phyloP scores from a whole-genome alignment of 805 yeast genomes.

The Pichia ethanolica region DNA sequence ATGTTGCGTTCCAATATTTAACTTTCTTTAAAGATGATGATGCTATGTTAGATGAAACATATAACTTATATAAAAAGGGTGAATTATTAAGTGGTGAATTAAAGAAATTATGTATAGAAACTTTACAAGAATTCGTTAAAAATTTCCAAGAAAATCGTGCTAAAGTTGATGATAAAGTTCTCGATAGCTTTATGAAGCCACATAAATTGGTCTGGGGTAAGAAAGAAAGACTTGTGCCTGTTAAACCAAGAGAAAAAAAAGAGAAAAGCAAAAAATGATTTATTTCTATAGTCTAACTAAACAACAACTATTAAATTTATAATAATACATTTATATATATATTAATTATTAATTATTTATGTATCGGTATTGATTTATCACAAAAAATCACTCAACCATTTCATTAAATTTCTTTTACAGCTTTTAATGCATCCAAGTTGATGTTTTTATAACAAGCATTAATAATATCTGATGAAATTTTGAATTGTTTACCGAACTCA shows the following conservation, averaged over 20 bases:
- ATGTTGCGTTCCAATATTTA: conserved; percentile 89
- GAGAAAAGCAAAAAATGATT: conserved; percentile 16
- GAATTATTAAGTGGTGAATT: conserved; percentile 86
- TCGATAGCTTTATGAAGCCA: conserved; percentile 73
- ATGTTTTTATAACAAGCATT: conserved; percentile 2
- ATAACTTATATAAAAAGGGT: conserved; percentile 66
- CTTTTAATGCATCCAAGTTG: conserved; percentile 4
- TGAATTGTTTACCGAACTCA: conserved; percentile 14
- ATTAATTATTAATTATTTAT: neutral
- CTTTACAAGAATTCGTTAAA: conserved; percentile 69
- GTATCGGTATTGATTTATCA: neutral
- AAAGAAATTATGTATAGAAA: conserved; percentile 79
- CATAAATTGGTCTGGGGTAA: conserved; percentile 73
- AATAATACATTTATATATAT: neutral
- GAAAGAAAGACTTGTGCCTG: conserved; percentile 66
- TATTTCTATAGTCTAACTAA: neutral
- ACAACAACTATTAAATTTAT: neutral
- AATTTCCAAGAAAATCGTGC: conserved; percentile 77
- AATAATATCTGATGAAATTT: conserved; percentile 1
- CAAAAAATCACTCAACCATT: too few species aligned
- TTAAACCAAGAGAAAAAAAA: conserved; percentile 47
- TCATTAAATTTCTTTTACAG: conserved; percentile 1
- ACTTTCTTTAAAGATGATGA: conserved; percentile 89
- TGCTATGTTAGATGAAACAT: conserved; percentile 55
- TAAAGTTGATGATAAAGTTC: conserved; percentile 50